These are phyloP conservation scores for Aegilops sharonensis DNA, from an alignment of 176 grass and related monocot genomes.

Conservation along the genomic window DNA sequence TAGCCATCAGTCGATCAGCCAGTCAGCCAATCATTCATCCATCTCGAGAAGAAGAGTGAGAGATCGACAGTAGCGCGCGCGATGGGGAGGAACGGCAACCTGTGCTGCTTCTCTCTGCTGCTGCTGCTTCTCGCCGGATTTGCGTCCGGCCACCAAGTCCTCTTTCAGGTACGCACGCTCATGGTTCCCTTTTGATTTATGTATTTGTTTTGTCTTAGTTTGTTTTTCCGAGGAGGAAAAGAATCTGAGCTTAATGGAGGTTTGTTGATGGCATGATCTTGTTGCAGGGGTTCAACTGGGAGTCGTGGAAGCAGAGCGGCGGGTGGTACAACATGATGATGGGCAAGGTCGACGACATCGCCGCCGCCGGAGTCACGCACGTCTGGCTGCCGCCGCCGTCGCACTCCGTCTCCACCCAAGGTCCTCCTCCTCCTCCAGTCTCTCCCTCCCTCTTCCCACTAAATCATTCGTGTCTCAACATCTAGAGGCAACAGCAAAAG, in stretches of 20 bases:
- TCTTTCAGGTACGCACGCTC: constrained; percentile 48
- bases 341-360: neutral
- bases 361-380: too few species aligned
- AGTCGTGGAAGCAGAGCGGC: constrained; percentile 68
- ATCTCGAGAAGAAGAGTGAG: neutral
- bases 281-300: constrained; percentile 82
- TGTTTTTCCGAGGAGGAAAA: too few species aligned
- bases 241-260: neutral
- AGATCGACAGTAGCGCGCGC: neutral
- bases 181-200: too few species aligned
- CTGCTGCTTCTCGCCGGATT: constrained; percentile 21
- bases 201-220: too few species aligned
- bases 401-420: too few species aligned
- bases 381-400: too few species aligned
- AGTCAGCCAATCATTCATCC: neutral
- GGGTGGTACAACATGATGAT: constrained; percentile 69
- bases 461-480: too few species aligned
- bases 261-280: too few species aligned
- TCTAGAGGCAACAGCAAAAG: too few species aligned
- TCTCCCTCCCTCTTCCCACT: too few species aligned
- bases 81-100: constrained; percentile 2
- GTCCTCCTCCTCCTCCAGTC: too few species aligned
- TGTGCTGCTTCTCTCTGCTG: constrained; percentile 20
- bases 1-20: neutral
- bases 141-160: constrained; percentile 33